These are phyloP conservation scores for Aspergillus fumigatiaffinis DNA, from an alignment of 2,329 filamentous ascomycete species.

Conservation along the genomic window DNA sequence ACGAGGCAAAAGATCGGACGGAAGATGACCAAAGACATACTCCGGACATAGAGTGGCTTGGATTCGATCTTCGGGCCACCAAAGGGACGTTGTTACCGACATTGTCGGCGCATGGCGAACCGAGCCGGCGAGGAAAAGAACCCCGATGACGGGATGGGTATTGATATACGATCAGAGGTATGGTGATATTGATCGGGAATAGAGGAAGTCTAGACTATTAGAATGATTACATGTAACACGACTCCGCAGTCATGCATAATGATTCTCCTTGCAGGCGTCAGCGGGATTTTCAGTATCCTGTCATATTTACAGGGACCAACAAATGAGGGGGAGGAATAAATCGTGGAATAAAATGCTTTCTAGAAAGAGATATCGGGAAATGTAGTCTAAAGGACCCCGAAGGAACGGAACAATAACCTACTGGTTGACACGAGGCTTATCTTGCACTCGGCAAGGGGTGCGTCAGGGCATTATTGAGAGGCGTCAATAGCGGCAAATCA, in stretches of 20 bases:
- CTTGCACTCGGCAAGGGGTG: constrained; percentile 23
- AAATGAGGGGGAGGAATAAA: background rate
- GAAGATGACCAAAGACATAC: constrained; percentile 36
- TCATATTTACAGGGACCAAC: background rate
- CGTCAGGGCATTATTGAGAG: constrained; percentile 9
- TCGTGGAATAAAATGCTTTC: background rate
- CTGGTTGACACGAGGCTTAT: constrained; percentile 22
- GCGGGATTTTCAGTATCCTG: background rate
- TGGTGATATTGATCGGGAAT: background rate
- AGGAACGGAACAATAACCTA: background rate
- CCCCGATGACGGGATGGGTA: background rate
- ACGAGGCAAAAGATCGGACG: constrained; percentile 32
- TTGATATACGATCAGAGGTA: constrained; percentile 6
- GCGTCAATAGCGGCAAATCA: constrained; percentile 17
- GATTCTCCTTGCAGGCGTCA: background rate
- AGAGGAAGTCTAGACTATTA: background rate
- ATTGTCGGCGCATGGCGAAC: constrained; percentile 20
- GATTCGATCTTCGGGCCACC: constrained; percentile 47
- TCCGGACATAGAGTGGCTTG: constrained; percentile 40
- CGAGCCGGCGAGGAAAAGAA: background rate
- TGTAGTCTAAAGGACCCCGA: background rate
- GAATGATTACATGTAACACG: background rate
- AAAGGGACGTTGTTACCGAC: constrained; percentile 32
- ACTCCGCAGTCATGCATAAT: background rate
- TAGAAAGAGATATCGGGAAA: constrained; percentile 4